phyloP scores from a whole-genome alignment of 345 rosid genomes.

The Pistacia vera region DNA sequence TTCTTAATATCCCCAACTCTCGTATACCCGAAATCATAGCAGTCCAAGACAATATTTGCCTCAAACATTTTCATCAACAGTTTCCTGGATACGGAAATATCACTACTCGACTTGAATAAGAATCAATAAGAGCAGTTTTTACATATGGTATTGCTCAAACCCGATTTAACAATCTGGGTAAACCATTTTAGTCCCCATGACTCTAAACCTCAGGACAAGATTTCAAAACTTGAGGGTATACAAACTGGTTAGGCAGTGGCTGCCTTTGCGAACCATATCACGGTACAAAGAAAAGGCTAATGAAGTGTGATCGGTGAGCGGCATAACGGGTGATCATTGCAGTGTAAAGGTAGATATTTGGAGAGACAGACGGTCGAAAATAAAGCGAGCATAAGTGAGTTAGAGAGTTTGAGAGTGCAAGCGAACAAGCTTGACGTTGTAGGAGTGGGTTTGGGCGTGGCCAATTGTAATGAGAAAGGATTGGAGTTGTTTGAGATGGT shows the following conservation, averaged over 20 bases:
- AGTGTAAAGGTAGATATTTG: slow-evolving; percentile 66
- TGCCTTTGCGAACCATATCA: slow-evolving; percentile 49
- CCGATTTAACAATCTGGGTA: slow-evolving; percentile 54
- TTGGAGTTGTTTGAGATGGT: slow-evolving; percentile 78
- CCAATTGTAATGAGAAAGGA: slow-evolving; percentile 55
- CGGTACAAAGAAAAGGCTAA: slow-evolving; percentile 38
- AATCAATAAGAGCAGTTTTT: slow-evolving; percentile 72
- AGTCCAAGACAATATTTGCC: slow-evolving; percentile 24
- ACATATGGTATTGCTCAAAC: slow-evolving; percentile 67
- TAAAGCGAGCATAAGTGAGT: slow-evolving; percentile 62
- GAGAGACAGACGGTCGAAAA: slow-evolving; percentile 56
- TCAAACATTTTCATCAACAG: slow-evolving; percentile 83
- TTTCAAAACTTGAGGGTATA: slow-evolving; percentile 75
- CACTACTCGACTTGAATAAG: slow-evolving; percentile 52
- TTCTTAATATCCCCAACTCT: too few species aligned
- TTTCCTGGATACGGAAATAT: slow-evolving; percentile 45
- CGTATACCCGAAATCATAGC: too few species aligned
- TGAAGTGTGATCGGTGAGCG: too few species aligned
- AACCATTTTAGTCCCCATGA: slow-evolving; percentile 47
- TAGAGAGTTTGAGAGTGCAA: slow-evolving; percentile 57
- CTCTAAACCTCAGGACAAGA: slow-evolving; percentile 38
- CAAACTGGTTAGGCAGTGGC: slow-evolving; percentile 69
- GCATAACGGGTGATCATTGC: too few species aligned
- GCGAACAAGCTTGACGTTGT: slow-evolving; percentile 75
- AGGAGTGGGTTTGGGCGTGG: slow-evolving; percentile 60